These are phyloP conservation scores for Sclerotinia glacialis DNA, from an alignment of 2,329 filamentous ascomycete species.

Conservation along the genomic window DNA sequence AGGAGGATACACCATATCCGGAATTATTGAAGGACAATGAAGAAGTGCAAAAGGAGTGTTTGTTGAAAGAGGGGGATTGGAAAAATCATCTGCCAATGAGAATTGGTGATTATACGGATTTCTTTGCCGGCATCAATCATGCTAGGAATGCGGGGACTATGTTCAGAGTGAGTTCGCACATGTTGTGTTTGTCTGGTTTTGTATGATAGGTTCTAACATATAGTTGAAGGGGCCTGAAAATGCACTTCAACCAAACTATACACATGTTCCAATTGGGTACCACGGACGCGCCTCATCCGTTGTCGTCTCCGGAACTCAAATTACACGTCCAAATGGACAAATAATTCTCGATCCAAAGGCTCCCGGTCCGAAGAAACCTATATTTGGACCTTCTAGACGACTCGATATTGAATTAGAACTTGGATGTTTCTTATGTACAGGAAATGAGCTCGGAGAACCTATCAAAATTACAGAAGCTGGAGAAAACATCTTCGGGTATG, in stretches of 20 bases:
- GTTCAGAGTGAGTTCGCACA: conserved; percentile 17
- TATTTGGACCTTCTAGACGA: conserved; percentile 60
- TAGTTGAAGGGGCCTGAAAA: conserved; percentile 70
- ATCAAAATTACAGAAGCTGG: conserved; percentile 62
- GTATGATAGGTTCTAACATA: background rate
- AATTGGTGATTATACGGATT: conserved; percentile 83
- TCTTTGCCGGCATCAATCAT: conserved; percentile 78
- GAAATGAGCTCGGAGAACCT: conserved; percentile 62
- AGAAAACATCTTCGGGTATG: conserved; percentile 72
- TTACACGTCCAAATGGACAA: conserved; percentile 73
- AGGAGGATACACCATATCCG: conserved; percentile 56
- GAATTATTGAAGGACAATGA: conserved; percentile 62
- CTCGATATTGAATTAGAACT: conserved; percentile 81
- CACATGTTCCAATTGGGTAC: conserved; percentile 76
- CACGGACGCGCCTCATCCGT: conserved; percentile 75
- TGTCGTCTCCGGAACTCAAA: conserved; percentile 69
- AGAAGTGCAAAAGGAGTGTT: conserved; percentile 52
- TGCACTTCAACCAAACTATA: conserved; percentile 78
- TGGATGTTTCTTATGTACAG: conserved; percentile 67
- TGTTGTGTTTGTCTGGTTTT: background rate
- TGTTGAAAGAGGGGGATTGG: conserved; percentile 59
- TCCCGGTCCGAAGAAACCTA: conserved; percentile 59
- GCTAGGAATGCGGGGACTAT: conserved; percentile 55
- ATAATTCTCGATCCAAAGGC: conserved; percentile 63
- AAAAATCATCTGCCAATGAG: conserved; percentile 70